Evolutionary conservation across 23 red algal species (phyloP).

Genomic region (Gracilaria gracilis): DNA sequence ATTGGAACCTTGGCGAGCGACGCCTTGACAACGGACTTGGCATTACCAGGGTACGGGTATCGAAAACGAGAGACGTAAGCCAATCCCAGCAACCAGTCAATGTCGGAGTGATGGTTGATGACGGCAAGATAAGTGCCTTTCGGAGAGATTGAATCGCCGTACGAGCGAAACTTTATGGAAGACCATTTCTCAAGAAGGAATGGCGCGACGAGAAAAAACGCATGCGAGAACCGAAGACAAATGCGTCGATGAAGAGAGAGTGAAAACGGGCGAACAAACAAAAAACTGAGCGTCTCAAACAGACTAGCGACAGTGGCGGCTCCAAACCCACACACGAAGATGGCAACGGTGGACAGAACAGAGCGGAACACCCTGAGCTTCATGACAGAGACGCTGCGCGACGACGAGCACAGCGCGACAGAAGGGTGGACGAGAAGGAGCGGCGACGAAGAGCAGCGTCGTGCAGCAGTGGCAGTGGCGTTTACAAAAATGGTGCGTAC

Average conservation of each 20-base stretch:
- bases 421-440: too few species aligned
- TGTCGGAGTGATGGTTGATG: conserved; percentile 70
- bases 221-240: conserved; percentile 38
- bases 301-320: conserved; percentile 49
- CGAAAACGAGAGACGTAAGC: conserved; percentile 62
- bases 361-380: conserved; percentile 23
- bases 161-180: conserved; percentile 36
- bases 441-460: too few species aligned
- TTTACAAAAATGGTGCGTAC: too few species aligned
- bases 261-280: conserved; percentile 57
- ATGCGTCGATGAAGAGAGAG: conserved; percentile 36
- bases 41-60: conserved; percentile 73
- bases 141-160: conserved; percentile 65
- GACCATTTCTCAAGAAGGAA: conserved; percentile 80
- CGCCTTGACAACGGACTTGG: conserved; percentile 80
- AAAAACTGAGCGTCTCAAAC: conserved; percentile 42
- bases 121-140: conserved; percentile 34
- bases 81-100: conserved; percentile 72
- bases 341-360: conserved; percentile 10
- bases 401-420: too few species aligned
- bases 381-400: background rate
- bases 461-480: too few species aligned
- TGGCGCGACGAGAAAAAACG: conserved; percentile 45
- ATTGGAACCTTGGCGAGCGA: conserved; percentile 67
- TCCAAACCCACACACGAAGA: conserved; percentile 3